A percentile compares a stretch with the other conserved stretches of the same genome.
These are phyloP conservation scores for Triticum turgidum DNA, from an alignment of 176 grass and related monocot species.

Conservation along the genomic window DNA sequence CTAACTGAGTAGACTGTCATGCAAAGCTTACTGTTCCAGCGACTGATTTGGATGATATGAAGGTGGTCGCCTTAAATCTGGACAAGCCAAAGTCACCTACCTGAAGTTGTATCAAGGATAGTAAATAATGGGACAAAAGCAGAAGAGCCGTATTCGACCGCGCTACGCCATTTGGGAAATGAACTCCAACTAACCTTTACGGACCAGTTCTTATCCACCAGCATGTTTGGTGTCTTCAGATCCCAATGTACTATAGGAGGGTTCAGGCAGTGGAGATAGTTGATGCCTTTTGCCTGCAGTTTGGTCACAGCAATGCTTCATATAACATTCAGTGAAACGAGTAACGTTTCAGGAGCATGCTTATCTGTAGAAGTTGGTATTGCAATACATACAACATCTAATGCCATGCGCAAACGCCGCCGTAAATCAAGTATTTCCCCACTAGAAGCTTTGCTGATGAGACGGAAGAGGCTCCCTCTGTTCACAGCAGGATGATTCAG, in stretches of 20 bases:
- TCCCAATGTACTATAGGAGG: constrained; percentile 99
- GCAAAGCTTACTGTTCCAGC: constrained; percentile 79
- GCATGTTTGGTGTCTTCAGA: constrained; percentile 91
- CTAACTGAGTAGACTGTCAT: background rate
- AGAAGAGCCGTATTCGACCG: background rate
- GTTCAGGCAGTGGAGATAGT: constrained; percentile 96
- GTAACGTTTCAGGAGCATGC: background rate
- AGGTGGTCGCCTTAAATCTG: constrained; percentile 94
- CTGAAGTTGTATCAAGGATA: constrained; percentile 41
- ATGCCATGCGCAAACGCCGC: constrained; percentile 77
- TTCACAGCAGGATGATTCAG: constrained; percentile 21
- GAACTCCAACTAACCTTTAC: constrained; percentile 63
- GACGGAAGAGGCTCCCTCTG: constrained; percentile 86
- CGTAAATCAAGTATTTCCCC: constrained; percentile 79
- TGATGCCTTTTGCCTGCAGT: constrained; percentile 91
- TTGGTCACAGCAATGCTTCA: background rate
- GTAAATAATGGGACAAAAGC: constrained; percentile 36
- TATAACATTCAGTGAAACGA: background rate
- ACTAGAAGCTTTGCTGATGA: constrained; percentile 64
- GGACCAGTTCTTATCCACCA: constrained; percentile 96
- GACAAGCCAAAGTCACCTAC: constrained; percentile 97
- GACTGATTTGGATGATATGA: constrained; percentile 94
- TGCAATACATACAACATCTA: constrained; percentile 72
- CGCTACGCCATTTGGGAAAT: background rate
- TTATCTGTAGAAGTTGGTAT: background rate